Conservation (phyloP, 2,329 filamentous ascomycete species). For the Phyllosticta capitalensis region DNA sequence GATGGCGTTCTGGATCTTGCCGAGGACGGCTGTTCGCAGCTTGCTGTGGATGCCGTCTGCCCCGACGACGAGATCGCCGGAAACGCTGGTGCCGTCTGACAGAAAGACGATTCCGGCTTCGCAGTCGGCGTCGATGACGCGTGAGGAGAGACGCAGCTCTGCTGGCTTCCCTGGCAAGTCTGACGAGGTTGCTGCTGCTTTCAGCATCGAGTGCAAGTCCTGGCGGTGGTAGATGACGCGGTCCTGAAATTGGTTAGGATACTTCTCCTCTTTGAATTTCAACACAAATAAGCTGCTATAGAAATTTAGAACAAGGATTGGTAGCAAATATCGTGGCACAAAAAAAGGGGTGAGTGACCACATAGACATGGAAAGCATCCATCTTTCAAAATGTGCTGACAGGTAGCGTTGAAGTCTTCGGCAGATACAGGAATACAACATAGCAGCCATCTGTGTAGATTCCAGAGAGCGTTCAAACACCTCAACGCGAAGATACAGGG, state of each 20-base stretch:
- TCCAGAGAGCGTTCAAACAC: no score
- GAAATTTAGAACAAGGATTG: no score
- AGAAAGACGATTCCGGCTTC: constrained; percentile 6
- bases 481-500: no score
- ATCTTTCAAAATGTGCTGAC: no score
- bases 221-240: constrained; percentile 35
- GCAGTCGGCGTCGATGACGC: constrained; percentile 18
- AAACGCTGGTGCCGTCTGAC: constrained; percentile 12
- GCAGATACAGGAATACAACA: no score
- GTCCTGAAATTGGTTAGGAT: constrained; percentile 10
- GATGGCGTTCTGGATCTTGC: constrained; percentile 15
- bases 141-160: background rate
- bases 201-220: constrained; percentile 27
- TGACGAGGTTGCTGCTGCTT: background rate
- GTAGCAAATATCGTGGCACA: no score
- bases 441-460: no score
- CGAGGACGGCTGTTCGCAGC: constrained; percentile 19
- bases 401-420: no score
- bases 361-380: no score
- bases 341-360: no score
- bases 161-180: background rate
- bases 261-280: no score
- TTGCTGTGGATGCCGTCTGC: constrained; percentile 11
- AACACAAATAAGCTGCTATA: no score
- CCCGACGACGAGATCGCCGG: constrained; percentile 8